phyloP scores from a whole-genome alignment of 164 flowering plant species.

The Brasenia schreberi region DNA sequence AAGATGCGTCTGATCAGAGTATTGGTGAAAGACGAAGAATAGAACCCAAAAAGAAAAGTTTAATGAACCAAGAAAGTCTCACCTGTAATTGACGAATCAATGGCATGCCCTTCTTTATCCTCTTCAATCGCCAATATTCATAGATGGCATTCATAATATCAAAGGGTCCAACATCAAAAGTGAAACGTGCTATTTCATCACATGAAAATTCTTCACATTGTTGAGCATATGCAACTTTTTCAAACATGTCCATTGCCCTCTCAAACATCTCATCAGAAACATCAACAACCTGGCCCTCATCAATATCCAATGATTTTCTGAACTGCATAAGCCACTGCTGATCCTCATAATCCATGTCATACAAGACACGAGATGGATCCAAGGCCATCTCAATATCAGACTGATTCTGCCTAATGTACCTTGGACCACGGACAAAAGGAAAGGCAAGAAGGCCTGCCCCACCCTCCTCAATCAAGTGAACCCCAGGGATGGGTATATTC shows the following conservation, averaged over 20 bases:
- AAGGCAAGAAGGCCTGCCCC: slow-evolving; percentile 40
- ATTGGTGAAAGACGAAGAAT: neutral
- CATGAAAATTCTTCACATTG: slow-evolving; percentile 46
- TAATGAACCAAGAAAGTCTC: neutral
- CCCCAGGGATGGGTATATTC: slow-evolving; percentile 96
- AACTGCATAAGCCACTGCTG: slow-evolving; percentile 49
- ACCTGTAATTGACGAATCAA: slow-evolving; percentile 96
- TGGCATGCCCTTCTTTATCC: slow-evolving; percentile 68
- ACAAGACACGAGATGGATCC: slow-evolving; percentile 58
- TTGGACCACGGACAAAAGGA: slow-evolving; percentile 43
- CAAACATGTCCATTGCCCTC: slow-evolving; percentile 74
- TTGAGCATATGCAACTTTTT: slow-evolving; percentile 63
- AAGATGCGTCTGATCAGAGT: neutral
- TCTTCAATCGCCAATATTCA: slow-evolving; percentile 72
- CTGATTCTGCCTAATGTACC: slow-evolving; percentile 61
- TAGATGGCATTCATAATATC: slow-evolving; percentile 36
- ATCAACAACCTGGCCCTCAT: slow-evolving; percentile 11
- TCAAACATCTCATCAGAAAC: slow-evolving; percentile 71
- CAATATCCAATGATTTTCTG: slow-evolving; percentile 15
- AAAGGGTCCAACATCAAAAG: slow-evolving; percentile 37
- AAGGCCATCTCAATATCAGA: slow-evolving; percentile 85
- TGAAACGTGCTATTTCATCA: slow-evolving; percentile 54
- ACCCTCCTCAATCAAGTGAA: slow-evolving; percentile 53
- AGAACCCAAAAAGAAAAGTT: neutral
- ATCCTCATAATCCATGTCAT: slow-evolving; percentile 99